Base-by-base conservation (phyloP, 2,329 filamentous ascomycete genomes). In the Emericellopsis atlantica region DNA sequence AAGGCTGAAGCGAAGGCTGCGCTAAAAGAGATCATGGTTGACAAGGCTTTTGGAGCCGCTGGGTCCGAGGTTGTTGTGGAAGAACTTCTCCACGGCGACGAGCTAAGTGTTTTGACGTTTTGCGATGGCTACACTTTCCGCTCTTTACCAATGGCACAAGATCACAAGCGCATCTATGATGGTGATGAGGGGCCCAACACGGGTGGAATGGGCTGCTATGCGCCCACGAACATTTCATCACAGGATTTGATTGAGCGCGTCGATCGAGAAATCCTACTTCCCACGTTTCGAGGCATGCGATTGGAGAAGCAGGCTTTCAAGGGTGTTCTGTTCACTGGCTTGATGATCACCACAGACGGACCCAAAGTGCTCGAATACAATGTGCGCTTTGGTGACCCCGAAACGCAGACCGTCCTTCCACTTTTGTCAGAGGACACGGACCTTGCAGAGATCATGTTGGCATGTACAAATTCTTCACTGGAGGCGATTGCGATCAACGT, bases 361-460 rank as follows among this genome's bases (percentile, higher is more conserved):
- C 79, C 85, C 9, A 85, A 84, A 57, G 79, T 84, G 6, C 70
- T 94, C 37, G 87, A 94, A 59, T 94, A 94, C 65, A 94, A 94
- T 51, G 86, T 90, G 31, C 76, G 87, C 40, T 92, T 92, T 54
- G 87, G 87, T 33, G 87, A 94, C 52, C 87, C 87, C 1, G 87
- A 94, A 60, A 88, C 84, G 0, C 86, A 94, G 61, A 88, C 81
- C 2, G 68, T 92, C 18, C 67, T 95, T 12, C 77, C 84, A 3
- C 67, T 95, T 15, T 69, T 95, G 51, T 79, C 72, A 32, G 60
- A 70, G 32, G 78, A 90, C 44, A 84, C 81, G 10, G 88, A 95
- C 60, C 70, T 95, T 32, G 87, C 86, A 0, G 76, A 84, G 55
- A 70, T 95, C 45, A 85, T 95, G 79, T 66, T 86, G 24, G 85